Evolutionary conservation across 306 rosid genomes (phyloP).

Genomic region (Ormosia semicastrata): DNA sequence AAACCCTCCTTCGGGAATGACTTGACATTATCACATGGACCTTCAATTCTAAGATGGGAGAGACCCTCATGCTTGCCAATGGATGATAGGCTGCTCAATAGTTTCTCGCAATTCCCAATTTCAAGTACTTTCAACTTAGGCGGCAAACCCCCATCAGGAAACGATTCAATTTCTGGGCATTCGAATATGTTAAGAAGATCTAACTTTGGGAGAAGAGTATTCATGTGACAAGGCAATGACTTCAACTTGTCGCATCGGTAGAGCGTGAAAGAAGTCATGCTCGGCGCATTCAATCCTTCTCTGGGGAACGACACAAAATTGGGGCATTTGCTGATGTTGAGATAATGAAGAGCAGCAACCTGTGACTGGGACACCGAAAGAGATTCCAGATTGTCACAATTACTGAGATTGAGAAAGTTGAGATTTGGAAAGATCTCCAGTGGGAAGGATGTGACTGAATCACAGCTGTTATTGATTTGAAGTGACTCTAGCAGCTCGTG

Average conservation of each 20-base stretch:
- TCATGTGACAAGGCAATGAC: neutral
- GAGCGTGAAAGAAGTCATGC: neutral
- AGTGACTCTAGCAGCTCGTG: neutral
- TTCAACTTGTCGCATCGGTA: neutral
- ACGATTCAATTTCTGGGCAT: neutral
- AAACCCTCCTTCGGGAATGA: neutral
- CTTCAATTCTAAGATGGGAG: rapidly evolving
- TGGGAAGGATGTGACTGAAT: neutral
- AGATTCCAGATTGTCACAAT: neutral
- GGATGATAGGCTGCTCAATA: neutral
- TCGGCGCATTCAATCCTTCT: neutral
- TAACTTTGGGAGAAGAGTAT: neutral
- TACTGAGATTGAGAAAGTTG: rapidly evolving
- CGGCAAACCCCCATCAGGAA: neutral
- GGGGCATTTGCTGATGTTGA: neutral
- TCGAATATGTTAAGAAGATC: rapidly evolving
- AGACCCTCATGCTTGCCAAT: neutral
- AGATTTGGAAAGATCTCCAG: neutral
- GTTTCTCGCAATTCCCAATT: rapidly evolving
- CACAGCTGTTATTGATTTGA: neutral
- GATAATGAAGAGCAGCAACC: neutral
- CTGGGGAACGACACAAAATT: neutral
- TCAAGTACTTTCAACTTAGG: neutral
- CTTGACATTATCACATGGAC: neutral
- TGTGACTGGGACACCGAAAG: neutral